Base-by-base conservation (phyloP, 306 rosid species). In the Dicorynia guianensis region DNA sequence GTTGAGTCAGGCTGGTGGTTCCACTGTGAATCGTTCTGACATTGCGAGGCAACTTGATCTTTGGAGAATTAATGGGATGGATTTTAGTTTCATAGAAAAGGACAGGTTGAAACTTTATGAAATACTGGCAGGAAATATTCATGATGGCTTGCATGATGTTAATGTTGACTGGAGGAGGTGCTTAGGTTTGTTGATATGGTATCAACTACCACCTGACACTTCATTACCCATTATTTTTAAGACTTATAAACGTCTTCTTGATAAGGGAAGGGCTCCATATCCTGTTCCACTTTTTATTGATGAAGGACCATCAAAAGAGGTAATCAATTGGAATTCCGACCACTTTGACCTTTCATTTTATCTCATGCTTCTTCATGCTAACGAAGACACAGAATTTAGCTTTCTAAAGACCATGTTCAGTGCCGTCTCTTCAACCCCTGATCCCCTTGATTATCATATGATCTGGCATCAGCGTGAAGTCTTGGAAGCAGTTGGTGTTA, bases 371-470 rank as follows among this genome's bases (percentile, higher is more conserved):
- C 95, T 95, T 63, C 98, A 92, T 87, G 95, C 96, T 47, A 82
- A 72, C 56, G 89, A 86, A 80, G 87, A 81, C 74, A 79, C 75
- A 47, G 87, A 87, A 36, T 86, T 85, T 76, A 76, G 86, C 53
- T 82, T 79, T 76, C 81, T 87, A 77, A 90, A 87, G 87, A 50
- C 88, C 67, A 95, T 95, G 98, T 86, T 95, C 76, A 92, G 93
- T 81, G 92, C 98, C 70, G 90, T 77, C 84, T 89, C 96, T 14
- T 95, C 98, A 58, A 89, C 97, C 46, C 80, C 91, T 56, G 98
- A 95, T 85, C 98, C 96, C 19, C 97, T 95, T 82, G 97, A 92
- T 84, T 90, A 92, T 82, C 97, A 95, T 69, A 95, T 92, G 97
- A 90, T 95, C 69, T 95, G 98, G 98, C 98, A 95, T 79, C 97